These are phyloP conservation scores for Echria macrotheca DNA, from an alignment of 495 filamentous ascomycete species.

Conservation along the genomic window DNA sequence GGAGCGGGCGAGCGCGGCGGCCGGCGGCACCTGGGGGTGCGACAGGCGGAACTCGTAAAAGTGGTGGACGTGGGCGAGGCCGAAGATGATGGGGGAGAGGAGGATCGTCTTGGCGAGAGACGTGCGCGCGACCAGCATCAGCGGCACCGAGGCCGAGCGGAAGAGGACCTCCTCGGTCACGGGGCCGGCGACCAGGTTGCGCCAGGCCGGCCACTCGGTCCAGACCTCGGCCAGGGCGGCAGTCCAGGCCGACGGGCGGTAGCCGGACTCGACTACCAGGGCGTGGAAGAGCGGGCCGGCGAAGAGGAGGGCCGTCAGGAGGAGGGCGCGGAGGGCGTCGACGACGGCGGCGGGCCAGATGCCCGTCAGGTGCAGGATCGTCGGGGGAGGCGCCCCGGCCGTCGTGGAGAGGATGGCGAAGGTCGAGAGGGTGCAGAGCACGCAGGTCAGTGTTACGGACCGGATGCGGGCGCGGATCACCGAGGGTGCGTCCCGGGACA, in stretches of 20 bases:
- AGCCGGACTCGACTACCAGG: conserved; percentile 63
- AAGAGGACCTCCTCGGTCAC: conserved; percentile 92
- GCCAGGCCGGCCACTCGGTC: conserved; percentile 47
- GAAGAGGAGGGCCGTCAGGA: conserved; percentile 76
- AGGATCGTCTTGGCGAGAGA: conserved; percentile 60
- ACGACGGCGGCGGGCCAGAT: conserved; percentile 64
- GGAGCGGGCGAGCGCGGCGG: conserved; percentile 59
- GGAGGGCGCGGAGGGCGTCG: conserved; percentile 53
- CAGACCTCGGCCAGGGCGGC: conserved; percentile 26
- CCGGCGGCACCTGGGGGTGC: conserved; percentile 61
- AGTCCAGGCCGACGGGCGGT: conserved; percentile 56
- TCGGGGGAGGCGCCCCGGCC: conserved; percentile 29
- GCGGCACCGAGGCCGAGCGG: conserved; percentile 73
- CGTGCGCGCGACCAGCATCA: conserved; percentile 69
- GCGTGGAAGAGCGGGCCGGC: conserved; percentile 75
- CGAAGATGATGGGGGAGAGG: conserved; percentile 82
- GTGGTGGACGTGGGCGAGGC: conserved; percentile 91
- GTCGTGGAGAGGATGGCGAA: conserved; percentile 49
- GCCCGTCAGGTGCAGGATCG: conserved; percentile 62
- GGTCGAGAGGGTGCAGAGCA: conserved; percentile 55
- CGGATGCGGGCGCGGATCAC: conserved; percentile 84
- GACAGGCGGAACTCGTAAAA: conserved; percentile 89
- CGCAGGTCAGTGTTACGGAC: conserved; percentile 66
- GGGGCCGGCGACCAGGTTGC: conserved; percentile 62
- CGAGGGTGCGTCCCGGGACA: conserved; percentile 81